These are phyloP conservation scores for Tritrichomonas musculus DNA, from an alignment of 208 protist species.

Conservation along the genomic window DNA sequence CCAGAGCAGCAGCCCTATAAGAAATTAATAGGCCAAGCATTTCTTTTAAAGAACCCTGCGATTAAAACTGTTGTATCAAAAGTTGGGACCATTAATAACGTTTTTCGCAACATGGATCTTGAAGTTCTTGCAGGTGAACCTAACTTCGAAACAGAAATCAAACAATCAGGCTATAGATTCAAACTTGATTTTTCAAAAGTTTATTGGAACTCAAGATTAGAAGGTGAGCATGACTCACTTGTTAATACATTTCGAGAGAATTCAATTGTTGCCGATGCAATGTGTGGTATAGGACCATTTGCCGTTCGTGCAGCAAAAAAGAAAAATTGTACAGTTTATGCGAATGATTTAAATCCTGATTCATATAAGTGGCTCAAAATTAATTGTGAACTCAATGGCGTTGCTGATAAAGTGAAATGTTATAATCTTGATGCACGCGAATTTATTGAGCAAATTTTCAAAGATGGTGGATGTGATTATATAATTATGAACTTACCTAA, in stretches of 20 bases:
- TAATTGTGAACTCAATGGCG: slow-evolving; percentile 74
- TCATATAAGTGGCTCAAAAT: slow-evolving; percentile 71
- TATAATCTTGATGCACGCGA: slow-evolving; percentile 82
- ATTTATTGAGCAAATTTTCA: slow-evolving; percentile 69
- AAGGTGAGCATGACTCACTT: slow-evolving; percentile 78
- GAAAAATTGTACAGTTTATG: slow-evolving; percentile 67
- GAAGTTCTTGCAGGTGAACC: slow-evolving; percentile 78
- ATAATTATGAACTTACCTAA: slow-evolving; percentile 26
- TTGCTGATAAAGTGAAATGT: slow-evolving; percentile 57
- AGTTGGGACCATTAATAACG: slow-evolving; percentile 75
- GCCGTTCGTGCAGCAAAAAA: slow-evolving; percentile 77
- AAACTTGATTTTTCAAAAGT: slow-evolving; percentile 84
- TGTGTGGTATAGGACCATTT: slow-evolving; percentile 92
- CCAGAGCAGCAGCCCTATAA: slow-evolving; percentile 73
- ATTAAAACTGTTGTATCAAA: slow-evolving; percentile 92
- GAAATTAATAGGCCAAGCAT: slow-evolving; percentile 75
- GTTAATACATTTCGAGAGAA: slow-evolving; percentile 59
- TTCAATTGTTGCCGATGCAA: slow-evolving; percentile 76
- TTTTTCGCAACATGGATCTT: slow-evolving; percentile 88
- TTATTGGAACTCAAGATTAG: slow-evolving; percentile 93
- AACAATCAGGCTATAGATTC: slow-evolving; percentile 79
- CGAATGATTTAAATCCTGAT: slow-evolving; percentile 91
- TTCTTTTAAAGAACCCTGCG: slow-evolving; percentile 74
- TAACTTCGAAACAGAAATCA: slow-evolving; percentile 55
- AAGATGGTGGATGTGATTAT: slow-evolving; percentile 39